These are phyloP conservation scores for Candida tammaniensis DNA, from an alignment of 805 yeast species.

Conservation along the genomic window DNA sequence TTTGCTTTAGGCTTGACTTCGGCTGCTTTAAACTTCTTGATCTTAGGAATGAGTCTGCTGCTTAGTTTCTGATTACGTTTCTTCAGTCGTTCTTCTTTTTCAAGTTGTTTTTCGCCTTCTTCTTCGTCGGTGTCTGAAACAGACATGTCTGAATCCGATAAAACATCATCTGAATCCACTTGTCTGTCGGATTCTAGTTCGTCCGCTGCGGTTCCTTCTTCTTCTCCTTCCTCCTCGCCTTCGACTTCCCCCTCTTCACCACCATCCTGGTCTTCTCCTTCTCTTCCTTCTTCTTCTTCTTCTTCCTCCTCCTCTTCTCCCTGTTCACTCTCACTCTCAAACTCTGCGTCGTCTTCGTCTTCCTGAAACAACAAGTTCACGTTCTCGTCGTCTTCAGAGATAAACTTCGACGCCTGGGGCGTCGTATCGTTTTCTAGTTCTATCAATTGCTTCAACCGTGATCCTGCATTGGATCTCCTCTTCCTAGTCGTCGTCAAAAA, in stretches of 20 bases:
- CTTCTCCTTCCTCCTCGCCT: slow-evolving; percentile 15
- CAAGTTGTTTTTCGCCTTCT: slow-evolving; percentile 65
- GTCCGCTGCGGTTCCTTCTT: slow-evolving; percentile 16
- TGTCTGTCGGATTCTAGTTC: slow-evolving; percentile 14
- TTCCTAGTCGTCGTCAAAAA: slow-evolving; percentile 67
- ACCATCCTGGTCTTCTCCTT: slow-evolving; percentile 25
- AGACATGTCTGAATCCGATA: slow-evolving; percentile 54
- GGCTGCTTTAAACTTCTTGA: slow-evolving; percentile 28
- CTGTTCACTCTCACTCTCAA: slow-evolving; percentile 26
- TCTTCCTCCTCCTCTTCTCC: slow-evolving; percentile 17
- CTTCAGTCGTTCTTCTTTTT: slow-evolving; percentile 39
- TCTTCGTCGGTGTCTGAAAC: slow-evolving; percentile 58
- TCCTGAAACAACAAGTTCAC: slow-evolving; percentile 69
- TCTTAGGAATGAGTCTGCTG: slow-evolving; percentile 25
- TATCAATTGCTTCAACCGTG: slow-evolving; percentile 68
- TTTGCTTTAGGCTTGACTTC: slow-evolving; percentile 20
- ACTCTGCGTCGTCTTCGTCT: slow-evolving; percentile 32
- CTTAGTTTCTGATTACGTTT: slow-evolving; percentile 24
- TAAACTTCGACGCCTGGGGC: slow-evolving; percentile 18
- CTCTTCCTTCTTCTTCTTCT: slow-evolving; percentile 18
- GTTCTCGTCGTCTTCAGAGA: slow-evolving; percentile 70
- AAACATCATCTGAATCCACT: slow-evolving; percentile 46
- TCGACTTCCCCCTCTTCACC: slow-evolving; percentile 17
- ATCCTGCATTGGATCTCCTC: slow-evolving; percentile 88
- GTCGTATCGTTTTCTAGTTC: slow-evolving; percentile 50